Percentiles rank a stretch among this genome's conserved stretches.
phyloP scores from a whole-genome alignment of 192 early-diverging fungal species.

The Backusella circina region DNA sequence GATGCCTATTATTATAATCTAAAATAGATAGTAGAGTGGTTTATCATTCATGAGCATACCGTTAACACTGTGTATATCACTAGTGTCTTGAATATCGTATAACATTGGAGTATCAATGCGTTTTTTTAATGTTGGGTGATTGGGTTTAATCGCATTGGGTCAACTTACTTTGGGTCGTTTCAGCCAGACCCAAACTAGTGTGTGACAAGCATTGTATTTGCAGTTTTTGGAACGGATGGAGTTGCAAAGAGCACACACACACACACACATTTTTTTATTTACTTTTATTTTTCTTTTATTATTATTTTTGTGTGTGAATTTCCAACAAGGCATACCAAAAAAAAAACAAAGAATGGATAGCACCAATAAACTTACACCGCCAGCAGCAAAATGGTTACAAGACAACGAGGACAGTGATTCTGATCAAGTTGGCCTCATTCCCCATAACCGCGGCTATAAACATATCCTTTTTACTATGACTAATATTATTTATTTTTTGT shows the following conservation, averaged over 20 bases:
- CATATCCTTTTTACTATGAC: slow-evolving; percentile 35
- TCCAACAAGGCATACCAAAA: background rate
- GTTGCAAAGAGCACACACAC: background rate
- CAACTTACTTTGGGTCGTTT: background rate
- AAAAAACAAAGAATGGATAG: background rate
- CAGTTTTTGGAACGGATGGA: background rate
- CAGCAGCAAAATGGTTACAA: slow-evolving; percentile 30
- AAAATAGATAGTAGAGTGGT: no score
- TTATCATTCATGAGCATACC: no score
- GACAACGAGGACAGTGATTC: slow-evolving; percentile 30
- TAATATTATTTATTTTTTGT: background rate
- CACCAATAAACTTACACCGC: background rate
- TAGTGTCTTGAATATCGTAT: no score
- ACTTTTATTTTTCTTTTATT: background rate
- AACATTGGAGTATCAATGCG: no score
- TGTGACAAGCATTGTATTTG: background rate
- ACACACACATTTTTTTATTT: no score
- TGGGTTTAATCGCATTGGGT: no score
- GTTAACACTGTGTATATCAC: no score
- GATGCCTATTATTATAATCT: no score
- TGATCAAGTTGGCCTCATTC: slow-evolving; percentile 47
- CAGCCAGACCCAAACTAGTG: background rate
- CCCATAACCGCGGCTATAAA: slow-evolving; percentile 71
- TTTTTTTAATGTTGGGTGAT: no score
- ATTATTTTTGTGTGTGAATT: background rate